Conservation (phyloP, 306 rosid genomes). For the Rubus parviflorus region DNA sequence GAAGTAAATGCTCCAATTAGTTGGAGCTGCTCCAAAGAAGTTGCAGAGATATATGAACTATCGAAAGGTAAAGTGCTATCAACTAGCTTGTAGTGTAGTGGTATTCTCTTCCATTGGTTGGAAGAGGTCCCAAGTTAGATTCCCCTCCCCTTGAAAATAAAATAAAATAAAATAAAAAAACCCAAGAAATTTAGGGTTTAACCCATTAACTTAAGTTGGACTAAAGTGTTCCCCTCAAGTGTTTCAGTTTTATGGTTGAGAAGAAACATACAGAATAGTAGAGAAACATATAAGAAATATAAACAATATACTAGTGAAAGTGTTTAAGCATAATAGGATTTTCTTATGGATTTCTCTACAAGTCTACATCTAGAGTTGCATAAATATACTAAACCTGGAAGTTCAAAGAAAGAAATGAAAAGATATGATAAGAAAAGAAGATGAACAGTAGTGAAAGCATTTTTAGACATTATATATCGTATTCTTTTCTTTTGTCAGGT, state of each 20-base stretch:
- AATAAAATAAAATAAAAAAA: not conserved
- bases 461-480: too few species aligned
- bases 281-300: not conserved
- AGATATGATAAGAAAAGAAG: too few species aligned
- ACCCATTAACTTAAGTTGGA: constrained; percentile 5
- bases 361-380: not conserved
- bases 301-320: not conserved
- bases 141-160: not conserved
- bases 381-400: not conserved
- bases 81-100: not conserved
- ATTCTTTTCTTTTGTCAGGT: too few species aligned
- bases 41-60: not conserved
- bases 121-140: not conserved
- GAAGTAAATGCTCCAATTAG: not conserved
- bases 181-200: not conserved
- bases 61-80: not conserved
- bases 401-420: too few species aligned
- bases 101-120: not conserved
- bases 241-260: not conserved
- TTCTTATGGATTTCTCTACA: not conserved
- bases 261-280: not conserved
- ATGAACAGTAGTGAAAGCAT: too few species aligned
- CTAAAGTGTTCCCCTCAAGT: not conserved
- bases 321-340: not conserved
- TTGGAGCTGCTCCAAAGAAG: not conserved